A percentile compares a stretch with the other conserved stretches of the same genome.
Evolutionary conservation across 768 basidiomycete species (phyloP).

Genomic region (Trametes elegans): DNA sequence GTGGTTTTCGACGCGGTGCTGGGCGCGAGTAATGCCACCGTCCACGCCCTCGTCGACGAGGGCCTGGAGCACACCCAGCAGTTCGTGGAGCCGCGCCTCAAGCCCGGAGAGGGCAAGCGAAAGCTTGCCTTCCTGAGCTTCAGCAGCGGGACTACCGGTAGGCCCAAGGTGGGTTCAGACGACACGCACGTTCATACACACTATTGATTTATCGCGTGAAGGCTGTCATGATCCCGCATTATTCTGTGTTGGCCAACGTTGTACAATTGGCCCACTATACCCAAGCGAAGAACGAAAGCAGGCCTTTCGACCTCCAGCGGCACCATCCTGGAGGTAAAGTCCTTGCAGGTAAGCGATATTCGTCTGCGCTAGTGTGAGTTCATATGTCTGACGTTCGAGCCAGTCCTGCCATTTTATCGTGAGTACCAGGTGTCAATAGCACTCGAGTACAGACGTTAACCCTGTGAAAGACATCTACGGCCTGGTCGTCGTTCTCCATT

Average conservation of each 20-base stretch:
- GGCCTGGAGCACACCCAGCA: slow-evolving; percentile 40
- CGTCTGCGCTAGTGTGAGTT: background rate
- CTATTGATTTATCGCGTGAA: slow-evolving; percentile 46
- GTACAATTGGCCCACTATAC: slow-evolving; percentile 27
- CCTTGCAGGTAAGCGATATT: slow-evolving; percentile 44
- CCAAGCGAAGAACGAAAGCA: slow-evolving; percentile 32
- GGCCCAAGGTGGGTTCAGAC: slow-evolving; percentile 55
- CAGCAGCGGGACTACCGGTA: slow-evolving; percentile 76
- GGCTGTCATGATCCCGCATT: slow-evolving; percentile 42
- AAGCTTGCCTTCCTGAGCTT: slow-evolving; percentile 74
- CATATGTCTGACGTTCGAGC: background rate
- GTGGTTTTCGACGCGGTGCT: slow-evolving; percentile 23
- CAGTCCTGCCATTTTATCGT: slow-evolving; percentile 33
- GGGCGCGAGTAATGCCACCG: slow-evolving; percentile 30
- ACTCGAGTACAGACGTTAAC: background rate
- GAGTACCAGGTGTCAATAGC: too few relatives aligned
- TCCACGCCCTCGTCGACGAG: slow-evolving; percentile 47
- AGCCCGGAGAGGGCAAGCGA: slow-evolving; percentile 58
- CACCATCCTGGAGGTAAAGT: slow-evolving; percentile 55
- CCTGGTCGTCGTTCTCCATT: slow-evolving; percentile 30
- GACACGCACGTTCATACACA: slow-evolving; percentile 37
- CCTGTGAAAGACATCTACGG: slow-evolving; percentile 44
- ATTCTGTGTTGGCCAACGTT: slow-evolving; percentile 34
- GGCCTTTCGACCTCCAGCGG: slow-evolving; percentile 38
- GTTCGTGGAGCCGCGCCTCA: slow-evolving; percentile 52